Percentiles rank a stretch among this genome's conserved stretches.
phyloP scores from a whole-genome alignment of 2,329 filamentous ascomycete species.

The Stemphylium beticola region DNA sequence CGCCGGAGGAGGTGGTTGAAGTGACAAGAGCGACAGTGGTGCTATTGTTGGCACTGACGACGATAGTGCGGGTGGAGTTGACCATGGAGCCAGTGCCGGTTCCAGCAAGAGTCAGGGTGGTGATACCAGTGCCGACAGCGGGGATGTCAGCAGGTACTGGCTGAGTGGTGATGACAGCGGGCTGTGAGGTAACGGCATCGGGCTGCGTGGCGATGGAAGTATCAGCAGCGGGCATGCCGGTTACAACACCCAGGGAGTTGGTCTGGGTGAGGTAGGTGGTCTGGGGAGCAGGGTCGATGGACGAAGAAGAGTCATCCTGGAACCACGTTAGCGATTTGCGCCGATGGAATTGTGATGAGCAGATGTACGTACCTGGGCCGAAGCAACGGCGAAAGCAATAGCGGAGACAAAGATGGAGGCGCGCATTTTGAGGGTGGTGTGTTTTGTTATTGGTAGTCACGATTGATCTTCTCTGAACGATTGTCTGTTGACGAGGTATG shows the following conservation, averaged over 20 bases:
- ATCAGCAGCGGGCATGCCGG: constrained; percentile 32
- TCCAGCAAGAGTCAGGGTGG: constrained; percentile 40
- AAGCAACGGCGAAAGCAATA: constrained; percentile 36
- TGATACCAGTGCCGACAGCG: constrained; percentile 43
- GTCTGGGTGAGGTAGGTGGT: constrained; percentile 39
- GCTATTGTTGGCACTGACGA: constrained; percentile 46
- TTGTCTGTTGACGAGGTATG: constrained; percentile 16
- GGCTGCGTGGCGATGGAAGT: constrained; percentile 36
- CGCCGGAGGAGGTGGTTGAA: constrained; percentile 17
- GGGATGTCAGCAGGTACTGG: constrained; percentile 44
- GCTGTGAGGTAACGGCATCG: constrained; percentile 29
- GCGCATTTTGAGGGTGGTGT: constrained; percentile 36
- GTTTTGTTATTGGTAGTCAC: constrained; percentile 12
- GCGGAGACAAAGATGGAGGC: constrained; percentile 39
- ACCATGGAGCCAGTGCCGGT: constrained; percentile 29
- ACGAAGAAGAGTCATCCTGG: constrained; percentile 19
- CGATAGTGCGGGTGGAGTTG: constrained; percentile 38
- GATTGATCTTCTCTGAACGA: constrained; percentile 17
- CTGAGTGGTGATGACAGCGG: constrained; percentile 29
- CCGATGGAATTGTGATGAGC: constrained; percentile 10
- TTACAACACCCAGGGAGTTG: constrained; percentile 45
- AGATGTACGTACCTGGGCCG: constrained; percentile 36
- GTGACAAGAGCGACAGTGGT: constrained; percentile 35
- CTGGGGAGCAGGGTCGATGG: constrained; percentile 36
- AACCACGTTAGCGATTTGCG: constrained; percentile 1